Evolutionary conservation across 805 yeast genomes (phyloP).

Genomic region (Saturnispora besseyi): DNA sequence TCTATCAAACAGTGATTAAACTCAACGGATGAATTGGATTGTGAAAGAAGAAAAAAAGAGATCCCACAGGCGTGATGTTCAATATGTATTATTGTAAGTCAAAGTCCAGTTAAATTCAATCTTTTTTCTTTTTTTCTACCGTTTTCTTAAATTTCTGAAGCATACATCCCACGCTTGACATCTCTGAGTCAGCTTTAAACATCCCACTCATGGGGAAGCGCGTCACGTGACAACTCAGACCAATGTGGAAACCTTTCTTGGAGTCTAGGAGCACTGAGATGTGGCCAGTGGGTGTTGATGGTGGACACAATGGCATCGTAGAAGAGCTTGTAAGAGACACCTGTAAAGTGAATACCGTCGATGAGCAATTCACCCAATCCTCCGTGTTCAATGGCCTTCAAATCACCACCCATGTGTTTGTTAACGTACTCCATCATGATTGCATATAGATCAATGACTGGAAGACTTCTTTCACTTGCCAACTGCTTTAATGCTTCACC

Average conservation of each 20-base stretch:
- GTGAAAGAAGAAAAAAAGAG: background rate
- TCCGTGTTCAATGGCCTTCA: conserved; percentile 2
- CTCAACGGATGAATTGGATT: no score
- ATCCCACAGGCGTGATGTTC: background rate
- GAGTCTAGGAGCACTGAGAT: conserved; percentile 15
- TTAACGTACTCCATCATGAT: conserved; percentile 7
- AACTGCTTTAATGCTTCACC: conserved; percentile 35
- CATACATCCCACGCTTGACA: background rate
- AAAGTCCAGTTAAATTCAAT: background rate
- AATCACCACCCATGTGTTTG: background rate
- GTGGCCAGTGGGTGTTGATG: conserved; percentile 29
- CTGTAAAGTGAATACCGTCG: conserved; percentile 42
- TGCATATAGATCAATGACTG: conserved; percentile 37
- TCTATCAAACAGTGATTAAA: no score
- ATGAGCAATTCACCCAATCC: conserved; percentile 18
- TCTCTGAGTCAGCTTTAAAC: background rate
- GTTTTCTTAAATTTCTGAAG: background rate
- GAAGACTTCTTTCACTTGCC: conserved; percentile 32
- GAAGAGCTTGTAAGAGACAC: conserved; percentile 31
- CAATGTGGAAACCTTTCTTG: conserved; percentile 19
- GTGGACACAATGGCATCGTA: conserved; percentile 26
- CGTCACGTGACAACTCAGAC: conserved; percentile 7
- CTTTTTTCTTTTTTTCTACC: background rate
- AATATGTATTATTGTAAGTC: background rate
- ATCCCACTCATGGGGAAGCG: background rate